Evolutionary conservation across 306 rosid genomes (phyloP), one percentile per base, ranked within the genome.

Genomic region (Abrus precatorius): DNA sequence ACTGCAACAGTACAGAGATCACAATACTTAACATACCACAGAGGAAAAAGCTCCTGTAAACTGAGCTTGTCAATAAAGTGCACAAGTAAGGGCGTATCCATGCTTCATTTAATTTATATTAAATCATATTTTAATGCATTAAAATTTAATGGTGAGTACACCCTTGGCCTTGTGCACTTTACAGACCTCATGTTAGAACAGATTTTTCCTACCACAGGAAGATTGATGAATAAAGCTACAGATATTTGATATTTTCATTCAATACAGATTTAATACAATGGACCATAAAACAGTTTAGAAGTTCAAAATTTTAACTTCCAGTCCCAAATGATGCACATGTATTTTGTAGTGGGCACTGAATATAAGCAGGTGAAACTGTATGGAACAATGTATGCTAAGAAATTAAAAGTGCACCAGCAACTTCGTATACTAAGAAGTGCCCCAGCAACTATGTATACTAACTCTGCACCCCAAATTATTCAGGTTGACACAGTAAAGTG

Each of bases 161-260:
- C 33, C 62, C 33, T 56, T 56, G 62, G 10, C 62, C 33, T 56
- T 56, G 62, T 28, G 62, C 34, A 56, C 62, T 56, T 28, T 27
- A 27, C 30, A 57, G n/a, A 57, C 64, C 9, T 57, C 64, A 29
- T 10, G 9, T 29, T 9, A 57, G 6, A 28, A 29, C 38, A 57
- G 64, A 33, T 57, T 57, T 57, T 57, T 28, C 64, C 38, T 9
- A 9, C 62, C 28, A 75, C 20, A 7, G 1, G 59, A 67, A 67
- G 68, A 40, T 27, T 36, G 30, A 28, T 36, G 14, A 67, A 41
- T 41, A 38, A 49, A 66, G 13, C 72, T 12, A 41, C 29, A 50
- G n/a, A 61, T 32, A 62, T 43, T 47, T 47, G n/a, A 61, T 32
- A 62, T 43, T 47, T 47, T 43, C 44, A 68, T 13, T 30, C 57